Evolutionary conservation across 1,139 yeast genomes (phyloP), one percentile per base, ranked within the genome.

Genomic region (Hansenula lynferdii): DNA sequence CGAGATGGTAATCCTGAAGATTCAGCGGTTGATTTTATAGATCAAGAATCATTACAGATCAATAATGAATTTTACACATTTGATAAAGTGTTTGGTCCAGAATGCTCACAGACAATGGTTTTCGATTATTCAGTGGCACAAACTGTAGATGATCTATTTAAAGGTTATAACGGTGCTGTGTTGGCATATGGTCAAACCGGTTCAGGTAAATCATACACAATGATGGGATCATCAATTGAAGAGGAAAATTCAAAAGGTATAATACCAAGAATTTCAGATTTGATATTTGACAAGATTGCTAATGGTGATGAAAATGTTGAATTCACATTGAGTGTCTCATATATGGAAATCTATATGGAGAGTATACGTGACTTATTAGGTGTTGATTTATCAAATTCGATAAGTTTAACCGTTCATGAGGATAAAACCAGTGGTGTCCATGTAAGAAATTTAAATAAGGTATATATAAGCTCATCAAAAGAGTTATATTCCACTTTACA

Each of bases 111-210:
- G 53, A 48, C 54, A n/a, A 80, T 80, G 10, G 64, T 89, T 4
- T 85, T 80, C 54, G 70, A 79, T 9, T 76, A 70, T 53, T 72
- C 86, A 2, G 70, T 83, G 70, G 32, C 77, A 77, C 3, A 48
- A 34, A 49, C 54, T 1, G 56, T 81, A 81, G 81, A 78, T 35
- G 92, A 83, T 48, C 67, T 86, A 28, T 70, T 86, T 45, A 69
- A 72, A 30, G 97, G 97, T 0, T 86, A 84, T 56, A 86, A 89
- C 58, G 92, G 94, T 17, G 80, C 96, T 0, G 81, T 89, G 0
- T 63, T 89, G 33, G 90, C 95, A 1, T 89, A 86, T 58, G 97
- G 96, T 8, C 96, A 85, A 56, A 83, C 95, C 0, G 94, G 95
- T 0, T 75, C 94, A 1, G 96, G 96, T 4, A 87, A 87, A 56